Base-by-base conservation (phyloP, 208 protist species). In the Novymonas esmeraldas region DNA sequence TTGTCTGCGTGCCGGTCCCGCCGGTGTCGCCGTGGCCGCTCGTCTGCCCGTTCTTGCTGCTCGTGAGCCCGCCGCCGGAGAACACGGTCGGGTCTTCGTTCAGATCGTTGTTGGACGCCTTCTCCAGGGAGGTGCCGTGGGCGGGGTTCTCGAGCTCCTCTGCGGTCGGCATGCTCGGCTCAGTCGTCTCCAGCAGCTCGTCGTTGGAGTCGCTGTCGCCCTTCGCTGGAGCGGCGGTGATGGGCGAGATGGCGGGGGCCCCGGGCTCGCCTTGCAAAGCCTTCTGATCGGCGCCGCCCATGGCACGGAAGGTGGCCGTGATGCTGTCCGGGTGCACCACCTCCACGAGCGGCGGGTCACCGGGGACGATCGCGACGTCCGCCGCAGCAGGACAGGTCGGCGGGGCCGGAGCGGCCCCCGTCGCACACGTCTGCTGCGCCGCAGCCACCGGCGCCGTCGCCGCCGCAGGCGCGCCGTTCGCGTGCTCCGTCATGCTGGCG, bases 11-110 rank as follows among this genome's bases (percentile, higher is more conserved):
- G 28, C 24, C 33, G 33, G 56, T 49, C 26, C 31, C 45, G 6
- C 45, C 57, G 9, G 38, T 22, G 56, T 48, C 29, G 46, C 49
- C 46, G 45, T 42, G 28, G 38, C 57, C 48, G 48, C 22, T 64
- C 7, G 45, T 63, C 26, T n/a, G 20, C 10, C 46, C 51, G 55
- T 38, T 56, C 24, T 64, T 69, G 62, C 60, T 76, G 62, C 55
- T 76, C 54, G 70, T 76, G 26, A 60, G 14, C 1, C 55, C 55
- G 10, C 54, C 61, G 31, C 33, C 45, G 24, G 33, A 62, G 20
- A 46, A 58, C 33, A 20, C 42, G 24, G 31, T 67, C 0, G 61
- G 54, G 28, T 63, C 61, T 7, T 26, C 2, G 45, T 10, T 54
- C 49, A 44, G 41, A 4, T 66, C 28, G 0, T 14, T 44, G 20